Base-by-base conservation (phyloP, 2,329 filamentous ascomycete genomes). In the Trichophyton rubrum region DNA sequence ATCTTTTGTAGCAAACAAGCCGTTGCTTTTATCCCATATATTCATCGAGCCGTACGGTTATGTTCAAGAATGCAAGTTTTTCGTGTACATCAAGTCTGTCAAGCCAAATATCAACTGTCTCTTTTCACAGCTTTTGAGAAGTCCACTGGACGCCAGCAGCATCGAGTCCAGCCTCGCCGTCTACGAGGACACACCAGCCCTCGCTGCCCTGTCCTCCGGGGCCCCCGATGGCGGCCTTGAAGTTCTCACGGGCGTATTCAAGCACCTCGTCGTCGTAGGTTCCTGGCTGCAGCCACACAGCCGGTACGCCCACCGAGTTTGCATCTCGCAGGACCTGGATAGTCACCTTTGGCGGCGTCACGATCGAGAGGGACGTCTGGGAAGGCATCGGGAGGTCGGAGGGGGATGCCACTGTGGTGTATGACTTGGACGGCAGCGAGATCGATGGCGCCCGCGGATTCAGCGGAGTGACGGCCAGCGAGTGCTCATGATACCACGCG, bases 241-340 rank as follows among this genome's bases (percentile, higher is more conserved):
- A 96, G 65, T 87, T 80, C 53, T 76, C 77, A 62, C 80, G 77
- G 2, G 89, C 90, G 72, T 82, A 90, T 45, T 80, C 76, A 64
- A 96, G 70, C 22, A 90, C 87, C 61, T 84, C 83, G 58, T 88
- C 83, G 70, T 96, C 85, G 70, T 88, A 97, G 15, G 85, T 91
- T 0, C 92, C 93, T 0, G 93, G 93, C 75, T 97, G 93, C 65
- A 97, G 76, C 88, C 89, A 96, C 3, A 96, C 85, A 27, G 88
- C 82, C 17, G 83, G 80, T 51, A 95, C 77, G 2, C 90, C 86
- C 9, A 87, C 78, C 60, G 82, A 78, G 72, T 85, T 88, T 0
- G 92, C 93, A 72, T 95, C 88, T 64, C 85, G 79, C 45, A 97
- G 77, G 6, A 95, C 78, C 68, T 84, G 76, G 62, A 86, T 80